Evolutionary conservation across 2,329 filamentous ascomycete genomes (phyloP), one percentile per base, ranked within the genome.

Genomic region (Beauveria bassiana): DNA sequence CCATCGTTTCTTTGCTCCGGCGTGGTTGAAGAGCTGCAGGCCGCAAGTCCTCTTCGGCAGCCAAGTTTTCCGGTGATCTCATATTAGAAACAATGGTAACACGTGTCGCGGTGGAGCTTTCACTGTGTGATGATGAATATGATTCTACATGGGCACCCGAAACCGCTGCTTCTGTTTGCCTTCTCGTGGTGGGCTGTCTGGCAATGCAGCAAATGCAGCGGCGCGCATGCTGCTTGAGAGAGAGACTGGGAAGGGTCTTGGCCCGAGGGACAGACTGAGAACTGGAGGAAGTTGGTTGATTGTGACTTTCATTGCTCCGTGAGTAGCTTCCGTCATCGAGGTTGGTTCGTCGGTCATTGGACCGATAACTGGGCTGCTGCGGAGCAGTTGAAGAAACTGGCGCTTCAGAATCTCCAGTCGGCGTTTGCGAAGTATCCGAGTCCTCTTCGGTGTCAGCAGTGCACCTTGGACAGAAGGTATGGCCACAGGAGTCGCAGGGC

Each of bases 381-480:
- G 26, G 26, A n/a, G 42, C 42, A 43, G 5, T 49, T 18, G 50
- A 61, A 2, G 50, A 55, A 16, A 42, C 55, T 26, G 50, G 50
- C 24, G 31, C 42, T 43, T 38, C 42, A 2, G 50, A 54, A 47
- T 16, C 49, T 28, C 22, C 31, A 12, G 50, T 61, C 10, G 20
- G 59, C n/a, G 16, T 16, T 22, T 49, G 50, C 16, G 59, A 61
- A 6, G 28, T 31, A 12, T 10, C 20, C 14, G 51, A 61, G 9
- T 54, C 50, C 14, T 47, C 53, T 26, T 52, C 47, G 8, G 47
- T 40, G 18, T 78, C 73, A 49, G 71, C 74, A 9, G 68, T 71
- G 64, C 81, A 84, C 60, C 77, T 77, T 38, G 70, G 64, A 65
- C 81, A 85, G 18, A 81, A 75, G 10, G 72, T 74, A 67, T 85